phyloP scores from a whole-genome alignment of 1,139 yeast species.

The Lodderomyces margitis region DNA sequence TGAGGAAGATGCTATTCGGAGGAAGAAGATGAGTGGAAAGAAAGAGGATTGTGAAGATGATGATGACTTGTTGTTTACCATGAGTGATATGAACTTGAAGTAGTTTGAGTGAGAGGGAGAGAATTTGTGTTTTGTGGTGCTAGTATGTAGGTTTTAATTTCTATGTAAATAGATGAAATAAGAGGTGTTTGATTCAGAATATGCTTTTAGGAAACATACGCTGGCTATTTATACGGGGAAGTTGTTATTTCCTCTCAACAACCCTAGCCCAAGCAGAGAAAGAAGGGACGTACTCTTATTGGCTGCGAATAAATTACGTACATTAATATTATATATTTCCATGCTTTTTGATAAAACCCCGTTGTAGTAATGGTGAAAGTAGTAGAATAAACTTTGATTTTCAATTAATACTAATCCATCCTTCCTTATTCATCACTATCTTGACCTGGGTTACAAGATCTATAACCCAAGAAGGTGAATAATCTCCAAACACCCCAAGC shows the following conservation, averaged over 20 bases:
- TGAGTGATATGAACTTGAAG: conserved; percentile 80
- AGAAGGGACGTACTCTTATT: no score
- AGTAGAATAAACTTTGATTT: no score
- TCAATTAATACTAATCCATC: no score
- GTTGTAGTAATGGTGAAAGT: no score
- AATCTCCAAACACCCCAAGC: conserved; percentile 69
- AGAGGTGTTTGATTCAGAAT: background rate
- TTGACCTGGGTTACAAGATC: conserved; percentile 72
- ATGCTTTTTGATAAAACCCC: no score
- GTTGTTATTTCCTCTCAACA: no score
- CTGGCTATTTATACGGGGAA: no score
- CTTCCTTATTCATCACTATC: conserved; percentile 34
- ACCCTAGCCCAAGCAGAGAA: no score
- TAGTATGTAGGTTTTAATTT: background rate
- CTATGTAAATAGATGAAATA: background rate
- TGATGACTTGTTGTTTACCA: conserved; percentile 79
- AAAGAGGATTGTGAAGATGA: conserved; percentile 53
- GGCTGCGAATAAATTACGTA: no score
- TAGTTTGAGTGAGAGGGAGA: conserved; percentile 15
- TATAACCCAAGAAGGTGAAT: conserved; percentile 65
- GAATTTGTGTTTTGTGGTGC: background rate
- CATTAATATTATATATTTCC: no score
- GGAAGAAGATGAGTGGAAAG: conserved; percentile 13
- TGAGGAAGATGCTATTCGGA: conserved; percentile 12
- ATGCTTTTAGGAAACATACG: no score